These are phyloP conservation scores for Nymphaea colorata DNA, from an alignment of 164 flowering plant species.

Conservation along the genomic window DNA sequence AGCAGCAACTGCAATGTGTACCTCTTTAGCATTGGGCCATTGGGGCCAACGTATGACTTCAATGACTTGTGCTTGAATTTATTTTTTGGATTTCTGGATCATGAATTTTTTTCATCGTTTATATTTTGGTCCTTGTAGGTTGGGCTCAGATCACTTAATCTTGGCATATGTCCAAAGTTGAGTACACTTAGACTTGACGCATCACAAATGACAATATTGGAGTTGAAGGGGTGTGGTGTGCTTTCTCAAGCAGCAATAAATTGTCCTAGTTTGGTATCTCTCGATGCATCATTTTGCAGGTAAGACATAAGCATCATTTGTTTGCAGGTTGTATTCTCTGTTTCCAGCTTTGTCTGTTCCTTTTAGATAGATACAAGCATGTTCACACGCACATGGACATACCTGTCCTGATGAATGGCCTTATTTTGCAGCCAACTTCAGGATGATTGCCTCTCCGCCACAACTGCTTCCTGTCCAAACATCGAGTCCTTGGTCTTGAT, in stretches of 20 bases:
- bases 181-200: slow-evolving; percentile 58
- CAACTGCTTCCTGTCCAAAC: slow-evolving; percentile 61
- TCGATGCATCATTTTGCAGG: slow-evolving; percentile 99
- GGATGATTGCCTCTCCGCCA: slow-evolving; percentile 85
- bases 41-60: too few relatives aligned
- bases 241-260: slow-evolving; percentile 63
- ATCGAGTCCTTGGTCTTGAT: slow-evolving; percentile 76
- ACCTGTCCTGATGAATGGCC: neutral
- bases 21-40: too few relatives aligned
- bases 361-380: neutral
- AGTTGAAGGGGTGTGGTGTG: slow-evolving; percentile 96
- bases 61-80: too few relatives aligned
- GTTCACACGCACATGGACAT: too few relatives aligned
- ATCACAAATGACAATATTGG: slow-evolving; percentile 58
- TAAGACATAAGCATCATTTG: slow-evolving; percentile 9
- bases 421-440: slow-evolving; percentile 59
- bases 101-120: too few relatives aligned
- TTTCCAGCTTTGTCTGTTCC: neutral
- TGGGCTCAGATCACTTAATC: slow-evolving; percentile 73
- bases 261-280: slow-evolving; percentile 74
- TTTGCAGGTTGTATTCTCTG: neutral
- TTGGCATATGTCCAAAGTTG: slow-evolving; percentile 95
- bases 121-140: slow-evolving; percentile 31
- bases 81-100: too few relatives aligned
- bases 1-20: too few relatives aligned